Conservation (phyloP, 306 rosid species). For the Pyrus betulifolia region DNA sequence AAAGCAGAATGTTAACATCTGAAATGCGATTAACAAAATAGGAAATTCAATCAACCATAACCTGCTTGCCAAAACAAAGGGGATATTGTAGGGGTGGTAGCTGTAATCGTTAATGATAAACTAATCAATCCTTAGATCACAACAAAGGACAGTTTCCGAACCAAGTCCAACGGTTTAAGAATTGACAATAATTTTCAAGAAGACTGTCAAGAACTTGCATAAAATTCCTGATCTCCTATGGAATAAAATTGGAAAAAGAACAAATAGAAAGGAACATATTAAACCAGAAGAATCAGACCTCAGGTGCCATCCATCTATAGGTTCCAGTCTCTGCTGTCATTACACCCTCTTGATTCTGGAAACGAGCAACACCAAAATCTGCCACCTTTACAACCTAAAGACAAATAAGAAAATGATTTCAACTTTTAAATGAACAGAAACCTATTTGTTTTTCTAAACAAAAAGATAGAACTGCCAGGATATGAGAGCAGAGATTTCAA, state of each 20-base stretch:
- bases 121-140: not conserved
- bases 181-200: not conserved
- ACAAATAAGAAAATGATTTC: constrained; percentile 4
- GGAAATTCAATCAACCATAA: not conserved
- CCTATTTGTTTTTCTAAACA: not conserved
- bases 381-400: constrained; percentile 93
- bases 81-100: not conserved
- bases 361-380: constrained; percentile 99
- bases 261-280: not conserved
- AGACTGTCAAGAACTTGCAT: not conserved
- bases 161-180: not conserved
- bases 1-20: not conserved
- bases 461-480: not conserved
- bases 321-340: constrained; percentile 99
- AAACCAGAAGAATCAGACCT: constrained; percentile 46
- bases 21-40: not conserved
- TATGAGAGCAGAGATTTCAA: not conserved
- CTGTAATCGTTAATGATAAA: not conserved
- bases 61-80: not conserved
- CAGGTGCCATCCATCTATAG: constrained; percentile 99
- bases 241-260: not conserved
- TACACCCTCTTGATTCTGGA: constrained; percentile 80
- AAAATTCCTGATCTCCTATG: not conserved
- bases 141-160: not conserved
- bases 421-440: not conserved